phyloP scores from a whole-genome alignment of 139 green algal species.

The Coelastrella sp. region DNA sequence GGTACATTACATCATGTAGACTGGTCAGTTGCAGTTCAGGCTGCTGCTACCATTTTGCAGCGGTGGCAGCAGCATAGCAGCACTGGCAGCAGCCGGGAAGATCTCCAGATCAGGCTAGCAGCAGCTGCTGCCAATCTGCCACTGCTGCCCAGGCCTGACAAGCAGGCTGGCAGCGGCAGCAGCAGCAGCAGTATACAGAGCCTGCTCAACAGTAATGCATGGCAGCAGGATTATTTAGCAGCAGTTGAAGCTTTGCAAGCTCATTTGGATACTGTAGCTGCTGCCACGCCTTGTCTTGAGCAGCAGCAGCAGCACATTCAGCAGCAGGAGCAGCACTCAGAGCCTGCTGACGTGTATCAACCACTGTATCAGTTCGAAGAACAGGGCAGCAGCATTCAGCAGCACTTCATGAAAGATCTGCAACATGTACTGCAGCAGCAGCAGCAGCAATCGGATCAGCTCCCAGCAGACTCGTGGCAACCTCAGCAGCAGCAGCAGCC shows the following conservation, averaged over 20 bases:
- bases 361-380: not conserved
- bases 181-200: not conserved
- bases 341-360: not conserved
- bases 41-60: conserved; percentile 6
- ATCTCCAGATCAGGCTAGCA: not conserved
- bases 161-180: not conserved
- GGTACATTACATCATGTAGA: not conserved
- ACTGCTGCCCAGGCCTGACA: not conserved
- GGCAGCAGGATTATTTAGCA: not conserved
- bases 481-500: not conserved
- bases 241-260: not conserved
- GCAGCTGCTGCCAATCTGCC: not conserved
- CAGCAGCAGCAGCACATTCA: not conserved
- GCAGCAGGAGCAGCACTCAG: no score
- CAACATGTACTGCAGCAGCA: not conserved
- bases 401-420: not conserved
- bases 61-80: not conserved
- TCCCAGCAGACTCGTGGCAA: not conserved
- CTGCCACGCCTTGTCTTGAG: not conserved
- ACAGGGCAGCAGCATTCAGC: not conserved
- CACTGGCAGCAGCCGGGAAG: not conserved
- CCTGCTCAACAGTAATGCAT: not conserved
- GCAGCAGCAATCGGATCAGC: not conserved
- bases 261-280: not conserved
- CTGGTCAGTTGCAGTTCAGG: conserved; percentile 3